Conservation (phyloP, 768 basidiomycete species). For the Auricularia sp. region DNA sequence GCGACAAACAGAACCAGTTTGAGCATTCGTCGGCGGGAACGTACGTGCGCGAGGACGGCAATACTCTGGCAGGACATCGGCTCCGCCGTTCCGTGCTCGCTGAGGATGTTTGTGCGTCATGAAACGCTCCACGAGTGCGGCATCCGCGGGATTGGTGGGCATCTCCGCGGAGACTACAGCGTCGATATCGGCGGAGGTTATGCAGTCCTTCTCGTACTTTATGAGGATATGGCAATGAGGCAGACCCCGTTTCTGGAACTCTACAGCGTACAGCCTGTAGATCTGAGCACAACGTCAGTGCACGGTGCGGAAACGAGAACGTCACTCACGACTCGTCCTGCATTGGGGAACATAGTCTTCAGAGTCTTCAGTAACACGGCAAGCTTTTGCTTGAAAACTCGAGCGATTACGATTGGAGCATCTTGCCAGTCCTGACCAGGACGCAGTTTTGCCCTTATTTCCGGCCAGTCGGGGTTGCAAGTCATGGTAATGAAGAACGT, state of each 20-base stretch:
- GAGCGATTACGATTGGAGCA: slow-evolving; percentile 24
- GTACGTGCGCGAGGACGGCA: no score
- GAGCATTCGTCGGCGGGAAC: no score
- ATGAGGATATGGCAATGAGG: slow-evolving; percentile 33
- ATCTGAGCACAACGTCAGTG: background rate
- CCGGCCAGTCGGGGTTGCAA: slow-evolving; percentile 31
- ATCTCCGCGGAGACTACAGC: slow-evolving; percentile 25
- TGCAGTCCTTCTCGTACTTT: slow-evolving; percentile 18
- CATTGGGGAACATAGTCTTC: slow-evolving; percentile 21
- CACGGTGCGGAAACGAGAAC: background rate
- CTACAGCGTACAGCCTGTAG: slow-evolving; percentile 25
- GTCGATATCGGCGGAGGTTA: slow-evolving; percentile 20
- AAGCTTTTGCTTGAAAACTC: slow-evolving; percentile 28
- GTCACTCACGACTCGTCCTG: slow-evolving; percentile 11
- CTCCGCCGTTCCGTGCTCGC: background rate
- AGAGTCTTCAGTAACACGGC: slow-evolving; percentile 16
- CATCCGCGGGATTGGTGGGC: slow-evolving; percentile 18
- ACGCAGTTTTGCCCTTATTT: slow-evolving; percentile 20
- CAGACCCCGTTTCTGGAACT: slow-evolving; percentile 34
- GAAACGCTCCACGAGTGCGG: slow-evolving; percentile 18
- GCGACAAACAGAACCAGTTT: slow-evolving; percentile 13
- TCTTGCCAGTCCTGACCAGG: slow-evolving; percentile 27
- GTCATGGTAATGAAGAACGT: slow-evolving; percentile 26
- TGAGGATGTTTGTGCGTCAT: slow-evolving; percentile 27
- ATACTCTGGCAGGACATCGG: background rate